A percentile compares a stretch with the other conserved stretches of the same genome.
Conservation (phyloP, 108 stramenopile species). For the Cylindrotheca closterium region DNA sequence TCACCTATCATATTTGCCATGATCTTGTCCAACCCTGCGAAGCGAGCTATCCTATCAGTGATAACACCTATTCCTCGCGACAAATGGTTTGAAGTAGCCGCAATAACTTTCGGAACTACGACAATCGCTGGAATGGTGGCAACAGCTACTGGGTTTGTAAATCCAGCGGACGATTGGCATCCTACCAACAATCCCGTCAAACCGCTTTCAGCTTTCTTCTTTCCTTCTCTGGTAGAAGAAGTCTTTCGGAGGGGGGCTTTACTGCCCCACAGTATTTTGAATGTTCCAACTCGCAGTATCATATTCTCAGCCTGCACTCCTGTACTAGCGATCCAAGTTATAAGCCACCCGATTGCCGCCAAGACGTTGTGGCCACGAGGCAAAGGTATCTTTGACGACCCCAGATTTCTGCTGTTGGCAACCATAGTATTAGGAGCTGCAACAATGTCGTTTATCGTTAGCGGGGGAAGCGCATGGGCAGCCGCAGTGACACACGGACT, state of each 20-base stretch:
- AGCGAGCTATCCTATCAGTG: slow-evolving; percentile 17
- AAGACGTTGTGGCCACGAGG: slow-evolving; percentile 32
- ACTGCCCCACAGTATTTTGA: slow-evolving; percentile 2
- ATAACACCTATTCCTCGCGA: slow-evolving; percentile 15
- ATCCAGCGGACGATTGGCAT: slow-evolving; percentile 18
- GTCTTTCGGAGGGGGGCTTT: slow-evolving; percentile 34
- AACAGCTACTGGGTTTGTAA: slow-evolving; percentile 23
- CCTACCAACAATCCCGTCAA: slow-evolving; percentile 8
- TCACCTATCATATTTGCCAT: too few species aligned
- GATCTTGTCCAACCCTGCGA: too few species aligned
- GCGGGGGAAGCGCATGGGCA: slow-evolving; percentile 38
- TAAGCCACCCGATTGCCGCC: slow-evolving; percentile 27
- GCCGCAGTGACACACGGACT: slow-evolving; percentile 40
- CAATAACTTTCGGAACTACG: slow-evolving; percentile 22
- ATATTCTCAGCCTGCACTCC: neutral
- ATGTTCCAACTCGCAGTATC: neutral
- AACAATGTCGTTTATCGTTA: slow-evolving; percentile 27
- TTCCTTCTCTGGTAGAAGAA: slow-evolving; percentile 38
- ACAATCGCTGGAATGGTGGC: slow-evolving; percentile 17
- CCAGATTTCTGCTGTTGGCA: slow-evolving; percentile 25
- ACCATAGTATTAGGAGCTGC: slow-evolving; percentile 34
- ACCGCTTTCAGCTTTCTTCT: slow-evolving; percentile 25
- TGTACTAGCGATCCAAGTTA: slow-evolving; percentile 24
- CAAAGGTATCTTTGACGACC: slow-evolving; percentile 17
- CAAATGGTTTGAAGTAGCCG: slow-evolving; percentile 13